These are phyloP conservation scores for Lonicera japonica DNA, from an alignment of 129 eudicot genomes.

Conservation along the genomic window DNA sequence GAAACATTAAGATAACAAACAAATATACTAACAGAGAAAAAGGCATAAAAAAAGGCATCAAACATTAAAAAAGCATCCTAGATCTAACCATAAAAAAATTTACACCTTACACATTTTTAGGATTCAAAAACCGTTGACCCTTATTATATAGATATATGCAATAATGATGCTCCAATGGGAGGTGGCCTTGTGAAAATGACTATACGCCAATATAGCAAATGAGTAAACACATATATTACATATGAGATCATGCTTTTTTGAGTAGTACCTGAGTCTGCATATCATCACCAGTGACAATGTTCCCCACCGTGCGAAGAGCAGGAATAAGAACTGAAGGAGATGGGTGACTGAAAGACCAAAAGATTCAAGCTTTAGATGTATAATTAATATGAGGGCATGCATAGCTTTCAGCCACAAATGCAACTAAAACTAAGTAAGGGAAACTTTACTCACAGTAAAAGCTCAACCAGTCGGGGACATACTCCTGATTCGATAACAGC, in stretches of 20 bases:
- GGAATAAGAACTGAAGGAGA: conserved; percentile 44
- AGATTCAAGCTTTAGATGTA: not conserved
- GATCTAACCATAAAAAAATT: too few relatives aligned
- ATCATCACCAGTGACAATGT: conserved; percentile 49
- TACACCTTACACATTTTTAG: too few relatives aligned
- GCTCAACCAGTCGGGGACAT: conserved; percentile 15
- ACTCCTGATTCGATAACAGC: conserved; percentile 17
- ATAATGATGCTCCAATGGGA: too few relatives aligned
- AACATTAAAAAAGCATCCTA: too few relatives aligned
- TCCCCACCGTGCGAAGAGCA: conserved; percentile 47
- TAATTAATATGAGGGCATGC: not conserved
- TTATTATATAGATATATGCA: too few relatives aligned
- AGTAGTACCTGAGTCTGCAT: conserved; percentile 70
- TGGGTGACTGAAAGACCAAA: conserved; percentile 26
- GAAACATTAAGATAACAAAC: too few relatives aligned
- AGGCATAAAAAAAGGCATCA: too few relatives aligned
- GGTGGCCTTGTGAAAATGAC: not conserved
- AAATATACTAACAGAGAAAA: too few relatives aligned
- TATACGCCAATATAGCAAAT: not conserved
- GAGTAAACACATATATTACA: not conserved
- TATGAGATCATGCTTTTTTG: not conserved
- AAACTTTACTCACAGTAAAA: conserved; percentile 5
- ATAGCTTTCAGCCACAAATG: not conserved
- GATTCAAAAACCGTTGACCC: too few relatives aligned
- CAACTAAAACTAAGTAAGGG: not conserved